Evolutionary conservation across 1,284 basidiomycete species (phyloP).

Genomic region (Lentinula novae-zelandiae): DNA sequence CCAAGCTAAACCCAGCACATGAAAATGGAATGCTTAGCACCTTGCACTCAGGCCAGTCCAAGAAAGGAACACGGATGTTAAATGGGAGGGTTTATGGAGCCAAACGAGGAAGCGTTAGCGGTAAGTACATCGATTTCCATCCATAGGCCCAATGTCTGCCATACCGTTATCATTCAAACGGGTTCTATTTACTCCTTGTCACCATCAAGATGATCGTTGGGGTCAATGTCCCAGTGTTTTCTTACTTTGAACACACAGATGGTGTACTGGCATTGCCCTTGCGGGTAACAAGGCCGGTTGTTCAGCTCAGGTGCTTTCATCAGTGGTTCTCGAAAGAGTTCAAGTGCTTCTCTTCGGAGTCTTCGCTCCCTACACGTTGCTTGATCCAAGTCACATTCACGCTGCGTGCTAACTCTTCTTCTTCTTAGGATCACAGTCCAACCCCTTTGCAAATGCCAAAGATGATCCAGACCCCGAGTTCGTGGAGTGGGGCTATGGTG

Average conservation of each 20-base stretch:
- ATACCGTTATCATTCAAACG: neutral
- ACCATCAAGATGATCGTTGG: neutral
- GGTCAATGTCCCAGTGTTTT: neutral
- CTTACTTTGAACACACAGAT: neutral
- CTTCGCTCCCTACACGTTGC: neutral
- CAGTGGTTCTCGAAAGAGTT: neutral
- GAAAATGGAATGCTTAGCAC: slow-evolving; percentile 13
- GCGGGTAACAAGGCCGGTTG: neutral
- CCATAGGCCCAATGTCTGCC: neutral
- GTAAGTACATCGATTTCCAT: slow-evolving; percentile 21
- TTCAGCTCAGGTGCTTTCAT: neutral
- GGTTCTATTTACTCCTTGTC: neutral
- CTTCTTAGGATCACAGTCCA: slow-evolving; percentile 20
- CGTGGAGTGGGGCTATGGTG: slow-evolving; percentile 84
- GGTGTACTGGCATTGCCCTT: neutral
- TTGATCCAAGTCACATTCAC: neutral
- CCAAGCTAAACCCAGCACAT: slow-evolving; percentile 7
- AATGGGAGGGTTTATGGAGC: slow-evolving; percentile 77
- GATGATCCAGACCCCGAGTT: slow-evolving; percentile 66
- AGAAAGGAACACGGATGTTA: slow-evolving; percentile 53
- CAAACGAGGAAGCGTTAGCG: slow-evolving; percentile 22
- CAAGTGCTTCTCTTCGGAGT: neutral
- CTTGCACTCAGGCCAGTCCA: slow-evolving; percentile 17
- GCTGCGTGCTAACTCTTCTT: neutral
- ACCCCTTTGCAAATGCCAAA: slow-evolving; percentile 49